Evolutionary conservation across 1,284 basidiomycete genomes (phyloP).

Genomic region (Papiliotrema laurentii): DNA sequence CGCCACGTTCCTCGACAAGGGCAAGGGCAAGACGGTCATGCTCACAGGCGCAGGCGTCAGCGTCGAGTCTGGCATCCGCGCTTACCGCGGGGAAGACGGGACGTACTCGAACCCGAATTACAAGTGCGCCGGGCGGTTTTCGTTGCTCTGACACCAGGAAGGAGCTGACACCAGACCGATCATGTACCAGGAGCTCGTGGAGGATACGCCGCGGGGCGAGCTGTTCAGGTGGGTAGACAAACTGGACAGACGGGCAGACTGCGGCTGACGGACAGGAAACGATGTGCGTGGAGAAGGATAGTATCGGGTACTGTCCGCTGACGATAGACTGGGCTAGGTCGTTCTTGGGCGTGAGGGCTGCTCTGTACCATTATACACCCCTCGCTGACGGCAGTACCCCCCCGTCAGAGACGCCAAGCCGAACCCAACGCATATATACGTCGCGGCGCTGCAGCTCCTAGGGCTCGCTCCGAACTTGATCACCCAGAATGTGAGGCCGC

Average conservation of each 20-base stretch:
- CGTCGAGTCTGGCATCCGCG: slow-evolving; percentile 86
- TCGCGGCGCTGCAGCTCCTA: slow-evolving; percentile 73
- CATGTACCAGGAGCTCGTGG: slow-evolving; percentile 75
- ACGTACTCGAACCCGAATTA: slow-evolving; percentile 87
- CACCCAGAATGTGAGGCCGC: slow-evolving; percentile 64
- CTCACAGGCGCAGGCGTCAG: slow-evolving; percentile 87
- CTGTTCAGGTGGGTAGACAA: slow-evolving; percentile 60
- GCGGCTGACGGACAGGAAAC: slow-evolving; percentile 20
- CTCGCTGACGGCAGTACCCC: slow-evolving; percentile 54
- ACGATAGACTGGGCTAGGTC: slow-evolving; percentile 63
- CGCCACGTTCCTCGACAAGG: slow-evolving; percentile 60
- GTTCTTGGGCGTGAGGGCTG: slow-evolving; percentile 49
- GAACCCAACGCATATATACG: slow-evolving; percentile 79
- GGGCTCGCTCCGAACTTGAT: slow-evolving; percentile 63
- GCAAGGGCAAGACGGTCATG: slow-evolving; percentile 60
- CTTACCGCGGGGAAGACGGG: slow-evolving; percentile 77
- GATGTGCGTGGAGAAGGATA: slow-evolving; percentile 29
- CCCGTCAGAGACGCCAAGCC: slow-evolving; percentile 72
- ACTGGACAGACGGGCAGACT: background rate
- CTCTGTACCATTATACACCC: background rate
- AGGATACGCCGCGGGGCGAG: slow-evolving; percentile 61
- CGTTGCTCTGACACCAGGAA: background rate
- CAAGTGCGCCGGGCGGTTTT: slow-evolving; percentile 64
- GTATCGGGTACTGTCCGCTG: slow-evolving; percentile 1
- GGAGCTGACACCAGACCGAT: slow-evolving; percentile 26